Conservation (phyloP, 331 rosid species). For the Pyrus hybrid region DNA sequence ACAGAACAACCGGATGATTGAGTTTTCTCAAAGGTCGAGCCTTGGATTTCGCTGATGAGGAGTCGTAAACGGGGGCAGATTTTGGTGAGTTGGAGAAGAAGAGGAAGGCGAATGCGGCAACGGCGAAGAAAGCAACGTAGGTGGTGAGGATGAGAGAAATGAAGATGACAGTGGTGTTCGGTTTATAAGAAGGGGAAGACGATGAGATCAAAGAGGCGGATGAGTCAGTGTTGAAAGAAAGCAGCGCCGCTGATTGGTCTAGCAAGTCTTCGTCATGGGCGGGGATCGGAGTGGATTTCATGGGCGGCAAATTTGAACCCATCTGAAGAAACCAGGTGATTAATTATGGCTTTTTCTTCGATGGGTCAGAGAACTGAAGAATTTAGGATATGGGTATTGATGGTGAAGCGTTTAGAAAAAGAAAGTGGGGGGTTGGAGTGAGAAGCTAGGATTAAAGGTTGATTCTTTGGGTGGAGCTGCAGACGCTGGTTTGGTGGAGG, state of each 20-base stretch:
- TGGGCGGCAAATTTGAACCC: constrained; percentile 51
- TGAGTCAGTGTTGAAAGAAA: constrained; percentile 65
- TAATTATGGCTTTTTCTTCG: background rate
- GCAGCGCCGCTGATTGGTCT: constrained; percentile 51
- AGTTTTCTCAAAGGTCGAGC: too few species aligned
- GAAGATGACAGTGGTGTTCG: constrained; percentile 35
- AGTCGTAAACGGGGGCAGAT: too few species aligned
- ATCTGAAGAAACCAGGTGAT: constrained; percentile 11
- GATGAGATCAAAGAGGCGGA: constrained; percentile 1
- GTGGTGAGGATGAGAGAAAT: constrained; percentile 48
- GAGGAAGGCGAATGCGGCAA: too few species aligned
- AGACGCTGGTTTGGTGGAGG: background rate
- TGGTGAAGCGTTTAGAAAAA: background rate
- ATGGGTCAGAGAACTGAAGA: background rate
- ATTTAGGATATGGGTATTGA: background rate
- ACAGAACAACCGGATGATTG: too few species aligned
- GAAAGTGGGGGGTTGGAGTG: background rate
- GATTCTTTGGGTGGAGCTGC: background rate
- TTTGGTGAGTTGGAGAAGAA: too few species aligned
- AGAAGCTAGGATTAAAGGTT: background rate
- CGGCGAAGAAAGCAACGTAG: constrained; percentile 53
- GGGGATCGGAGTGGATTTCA: constrained; percentile 33
- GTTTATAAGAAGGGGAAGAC: constrained; percentile 18
- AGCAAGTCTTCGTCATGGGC: constrained; percentile 43
- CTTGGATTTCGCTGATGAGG: too few species aligned